Base-by-base conservation (phyloP, 192 early-diverging fungal genomes). In the Linnemannia schmuckeri region DNA sequence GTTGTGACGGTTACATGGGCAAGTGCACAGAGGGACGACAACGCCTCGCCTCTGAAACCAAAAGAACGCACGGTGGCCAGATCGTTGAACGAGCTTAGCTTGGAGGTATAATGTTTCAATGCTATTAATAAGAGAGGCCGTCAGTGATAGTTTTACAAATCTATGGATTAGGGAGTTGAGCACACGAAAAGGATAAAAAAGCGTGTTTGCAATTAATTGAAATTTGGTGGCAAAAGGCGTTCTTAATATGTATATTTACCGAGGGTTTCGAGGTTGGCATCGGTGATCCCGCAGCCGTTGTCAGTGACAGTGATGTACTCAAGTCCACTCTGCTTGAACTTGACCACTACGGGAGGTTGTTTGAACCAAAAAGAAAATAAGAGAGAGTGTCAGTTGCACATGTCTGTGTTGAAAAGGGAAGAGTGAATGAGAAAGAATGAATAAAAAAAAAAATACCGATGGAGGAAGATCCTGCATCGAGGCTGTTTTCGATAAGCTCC, bases 41-140 rank as follows among this genome's bases (percentile, higher is more conserved):
- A 90, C 6, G 99, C 99, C 71, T 99, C 98, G 0, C 97, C 97
- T 41, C 96, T 90, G 83, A 99, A 99, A 6, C 98, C 98, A 92
- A 98, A 99, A 22, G 97, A 95, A 2, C 69, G 35, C n/a, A 97
- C 92, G 2, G 75, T n/a, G 22, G 92, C 92, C 54, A 98, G 82
- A 85, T 98, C 97, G 41, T 93, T 93, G 81, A 98, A 99, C 1
- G 75, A 79, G 24, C 73, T 77, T 30, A 99, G 90, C 82, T 99
- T 99, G 61, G 96, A 97, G 1, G 97, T 98, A 89, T 94, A 94
- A 74, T 97, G 94, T 75, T 97, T 97, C n/a, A 96, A 88, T 12
- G 95, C 95, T 95, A 73, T 17, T 42, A 27, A 3, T 8, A 37
- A 69, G 35, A 30, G 2, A 33, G 13, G 30, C 33, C 0, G n/a